phyloP scores from a whole-genome alignment of 345 rosid species.

The Brassica incana region DNA sequence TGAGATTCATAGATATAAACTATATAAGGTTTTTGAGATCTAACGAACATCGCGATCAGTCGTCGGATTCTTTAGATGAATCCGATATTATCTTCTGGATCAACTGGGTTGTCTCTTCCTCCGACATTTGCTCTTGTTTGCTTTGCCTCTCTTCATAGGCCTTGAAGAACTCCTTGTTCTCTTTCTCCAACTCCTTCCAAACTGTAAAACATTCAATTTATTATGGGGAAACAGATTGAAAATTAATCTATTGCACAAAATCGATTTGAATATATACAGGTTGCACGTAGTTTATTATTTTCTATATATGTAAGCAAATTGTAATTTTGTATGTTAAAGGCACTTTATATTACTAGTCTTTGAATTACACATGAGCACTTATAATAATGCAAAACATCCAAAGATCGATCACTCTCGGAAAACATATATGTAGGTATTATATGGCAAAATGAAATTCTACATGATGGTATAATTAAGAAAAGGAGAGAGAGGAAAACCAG shows the following conservation, averaged over 20 bases:
- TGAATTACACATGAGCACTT: slow-evolving; percentile 3
- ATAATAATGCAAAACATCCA: neutral
- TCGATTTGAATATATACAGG: neutral
- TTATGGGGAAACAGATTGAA: neutral
- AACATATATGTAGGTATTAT: neutral
- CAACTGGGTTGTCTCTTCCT: slow-evolving; percentile 77
- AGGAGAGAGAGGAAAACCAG: slow-evolving; percentile 47
- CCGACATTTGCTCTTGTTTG: slow-evolving; percentile 72
- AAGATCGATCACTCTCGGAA: neutral
- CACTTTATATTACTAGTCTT: neutral
- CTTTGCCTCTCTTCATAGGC: slow-evolving; percentile 56
- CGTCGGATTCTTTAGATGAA: slow-evolving; percentile 52
- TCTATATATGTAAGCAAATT: neutral
- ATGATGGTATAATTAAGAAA: neutral
- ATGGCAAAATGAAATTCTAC: neutral
- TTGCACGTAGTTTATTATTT: neutral
- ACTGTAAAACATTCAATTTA: slow-evolving; percentile 42
- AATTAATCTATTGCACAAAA: neutral
- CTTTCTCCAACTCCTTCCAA: slow-evolving; percentile 91
- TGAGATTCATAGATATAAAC: slow-evolving; percentile 18
- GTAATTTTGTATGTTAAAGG: neutral
- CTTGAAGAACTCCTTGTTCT: slow-evolving; percentile 86
- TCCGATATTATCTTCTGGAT: slow-evolving; percentile 69
- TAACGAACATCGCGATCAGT: slow-evolving; percentile 36
- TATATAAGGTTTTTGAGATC: slow-evolving; percentile 25